Evolutionary conservation across 2,329 filamentous ascomycete species (phyloP).

Genomic region (Lecanicillium sp.): DNA sequence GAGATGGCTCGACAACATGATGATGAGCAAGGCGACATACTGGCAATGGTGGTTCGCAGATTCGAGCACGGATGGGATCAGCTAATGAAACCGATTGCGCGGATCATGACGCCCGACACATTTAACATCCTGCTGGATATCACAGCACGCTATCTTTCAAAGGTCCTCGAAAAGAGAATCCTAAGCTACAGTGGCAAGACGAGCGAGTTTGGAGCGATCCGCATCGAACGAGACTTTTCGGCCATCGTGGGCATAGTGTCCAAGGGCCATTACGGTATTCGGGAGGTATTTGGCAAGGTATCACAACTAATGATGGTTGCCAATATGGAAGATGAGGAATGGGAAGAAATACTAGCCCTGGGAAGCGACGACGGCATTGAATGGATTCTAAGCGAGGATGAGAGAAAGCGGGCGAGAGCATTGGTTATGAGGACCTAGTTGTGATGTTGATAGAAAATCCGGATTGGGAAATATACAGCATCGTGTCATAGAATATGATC

Average conservation of each 20-base stretch:
- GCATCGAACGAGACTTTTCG: constrained; percentile 77
- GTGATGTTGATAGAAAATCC: constrained; percentile 11
- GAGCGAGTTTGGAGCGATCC: constrained; percentile 72
- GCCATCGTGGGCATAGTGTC: constrained; percentile 64
- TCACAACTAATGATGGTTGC: constrained; percentile 78
- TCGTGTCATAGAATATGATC: too few species aligned
- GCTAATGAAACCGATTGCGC: constrained; percentile 75
- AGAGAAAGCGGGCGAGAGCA: constrained; percentile 63
- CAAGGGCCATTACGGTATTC: constrained; percentile 65
- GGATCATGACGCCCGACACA: constrained; percentile 71
- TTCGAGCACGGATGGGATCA: constrained; percentile 84
- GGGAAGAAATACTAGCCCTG: constrained; percentile 61
- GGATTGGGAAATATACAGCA: neutral
- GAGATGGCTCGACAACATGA: constrained; percentile 48
- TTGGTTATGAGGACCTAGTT: constrained; percentile 39
- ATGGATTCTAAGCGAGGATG: constrained; percentile 66
- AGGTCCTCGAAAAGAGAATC: constrained; percentile 79
- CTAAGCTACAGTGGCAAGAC: constrained; percentile 72
- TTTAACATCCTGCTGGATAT: constrained; percentile 69
- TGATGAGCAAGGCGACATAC: constrained; percentile 42
- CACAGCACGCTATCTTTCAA: constrained; percentile 67
- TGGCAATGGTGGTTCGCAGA: constrained; percentile 66
- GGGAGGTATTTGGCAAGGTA: constrained; percentile 69
- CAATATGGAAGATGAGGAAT: constrained; percentile 95
- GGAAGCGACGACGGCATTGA: constrained; percentile 56